Percentiles rank a stretch among this genome's conserved stretches.
phyloP scores from a whole-genome alignment of 1,284 basidiomycete genomes.

The Cystobasidiaceae sp. region DNA sequence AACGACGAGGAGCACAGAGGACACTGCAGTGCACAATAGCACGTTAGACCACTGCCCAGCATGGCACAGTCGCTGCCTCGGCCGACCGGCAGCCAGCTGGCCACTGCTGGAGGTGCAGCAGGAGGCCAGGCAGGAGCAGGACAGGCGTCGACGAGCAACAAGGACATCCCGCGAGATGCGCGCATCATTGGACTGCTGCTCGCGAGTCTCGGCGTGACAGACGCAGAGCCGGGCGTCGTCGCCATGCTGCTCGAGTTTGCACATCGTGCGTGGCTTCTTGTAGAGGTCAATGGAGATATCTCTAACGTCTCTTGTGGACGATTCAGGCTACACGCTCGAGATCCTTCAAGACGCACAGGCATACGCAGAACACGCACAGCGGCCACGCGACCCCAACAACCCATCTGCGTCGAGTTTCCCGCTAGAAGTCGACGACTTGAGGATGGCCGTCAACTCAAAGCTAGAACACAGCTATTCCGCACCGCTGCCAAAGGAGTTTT shows the following conservation, averaged over 20 bases:
- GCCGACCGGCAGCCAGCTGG: too few relatives aligned
- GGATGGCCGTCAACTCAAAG: constrained; percentile 83
- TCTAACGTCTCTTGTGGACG: too few relatives aligned
- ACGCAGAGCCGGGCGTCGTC: constrained; percentile 87
- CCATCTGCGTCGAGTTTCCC: constrained; percentile 32
- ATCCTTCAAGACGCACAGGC: constrained; percentile 83
- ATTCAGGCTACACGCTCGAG: constrained; percentile 79
- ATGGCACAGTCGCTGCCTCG: too few relatives aligned
- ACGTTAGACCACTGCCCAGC: too few relatives aligned
- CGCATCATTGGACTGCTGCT: constrained; percentile 86
- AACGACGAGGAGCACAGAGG: too few relatives aligned
- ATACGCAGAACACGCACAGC: constrained; percentile 80
- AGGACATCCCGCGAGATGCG: constrained; percentile 67
- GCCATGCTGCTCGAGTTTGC: constrained; percentile 95
- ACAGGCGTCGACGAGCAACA: constrained; percentile 1
- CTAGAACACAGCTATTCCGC: constrained; percentile 93
- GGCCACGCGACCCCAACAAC: background rate
- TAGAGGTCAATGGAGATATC: too few relatives aligned
- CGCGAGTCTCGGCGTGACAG: constrained; percentile 88
- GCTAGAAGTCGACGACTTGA: constrained; percentile 81
- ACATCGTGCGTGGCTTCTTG: constrained; percentile 65
- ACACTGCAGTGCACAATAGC: too few relatives aligned
- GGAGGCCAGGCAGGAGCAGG: constrained; percentile 4
- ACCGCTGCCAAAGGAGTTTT: constrained; percentile 89
- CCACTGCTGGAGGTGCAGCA: too few relatives aligned